Percentiles rank a stretch among this genome's conserved stretches.
These are phyloP conservation scores for Datura wrightii DNA, from an alignment of 257 asterid species.

Conservation along the genomic window DNA sequence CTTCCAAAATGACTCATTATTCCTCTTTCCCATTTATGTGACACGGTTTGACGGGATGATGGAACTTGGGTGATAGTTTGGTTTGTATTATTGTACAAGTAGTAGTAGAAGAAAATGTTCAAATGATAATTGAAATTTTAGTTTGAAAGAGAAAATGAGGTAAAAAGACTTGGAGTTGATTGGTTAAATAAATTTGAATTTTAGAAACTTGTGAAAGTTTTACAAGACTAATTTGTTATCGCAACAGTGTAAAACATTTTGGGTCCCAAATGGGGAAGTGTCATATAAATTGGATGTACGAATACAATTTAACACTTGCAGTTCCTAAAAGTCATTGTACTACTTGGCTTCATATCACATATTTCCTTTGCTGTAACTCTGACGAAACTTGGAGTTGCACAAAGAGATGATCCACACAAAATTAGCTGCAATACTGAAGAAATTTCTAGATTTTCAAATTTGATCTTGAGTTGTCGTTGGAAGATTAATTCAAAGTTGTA, in stretches of 20 bases:
- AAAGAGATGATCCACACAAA: not conserved
- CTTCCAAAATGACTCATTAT: not conserved
- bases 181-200: not conserved
- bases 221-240: too few species aligned
- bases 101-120: not conserved
- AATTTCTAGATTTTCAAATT: not conserved
- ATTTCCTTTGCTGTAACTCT: not conserved
- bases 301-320: not conserved
- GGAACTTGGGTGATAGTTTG: too few species aligned
- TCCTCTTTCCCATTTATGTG: not conserved
- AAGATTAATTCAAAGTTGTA: too few species aligned
- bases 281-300: not conserved
- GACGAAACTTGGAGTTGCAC: not conserved
- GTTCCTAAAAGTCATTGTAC: not conserved
- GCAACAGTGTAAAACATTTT: not conserved
- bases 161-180: not conserved
- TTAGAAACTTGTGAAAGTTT: not conserved
- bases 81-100: not conserved
- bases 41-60: not conserved
- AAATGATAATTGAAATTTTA: not conserved
- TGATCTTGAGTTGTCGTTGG: not conserved
- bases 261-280: not conserved
- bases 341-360: not conserved
- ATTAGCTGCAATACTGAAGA: constrained; percentile 13
- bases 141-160: not conserved